phyloP scores from a whole-genome alignment of 73 alveolate genomes.

The Paraurostyla sp. region DNA sequence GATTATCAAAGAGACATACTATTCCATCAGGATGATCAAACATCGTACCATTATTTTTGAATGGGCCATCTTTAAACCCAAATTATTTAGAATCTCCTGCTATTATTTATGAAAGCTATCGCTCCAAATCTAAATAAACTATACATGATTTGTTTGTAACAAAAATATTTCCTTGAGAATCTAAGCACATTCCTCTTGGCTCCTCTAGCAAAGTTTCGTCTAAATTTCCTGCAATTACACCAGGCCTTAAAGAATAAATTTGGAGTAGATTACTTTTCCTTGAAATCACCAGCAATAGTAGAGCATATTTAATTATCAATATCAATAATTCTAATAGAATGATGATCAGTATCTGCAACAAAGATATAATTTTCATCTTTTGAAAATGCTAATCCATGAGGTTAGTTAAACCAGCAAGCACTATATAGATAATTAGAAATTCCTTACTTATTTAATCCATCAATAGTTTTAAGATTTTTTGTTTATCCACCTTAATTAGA shows the following conservation, averaged over 20 bases:
- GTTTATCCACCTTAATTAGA: not conserved
- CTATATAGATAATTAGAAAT: not conserved
- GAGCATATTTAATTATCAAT: slow-evolving; percentile 46
- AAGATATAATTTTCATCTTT: slow-evolving; percentile 56
- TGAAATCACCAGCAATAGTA: slow-evolving; percentile 50
- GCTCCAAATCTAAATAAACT: not conserved
- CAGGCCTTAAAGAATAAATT: no score
- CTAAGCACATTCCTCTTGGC: slow-evolving; percentile 60
- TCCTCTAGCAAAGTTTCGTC: slow-evolving; percentile 49
- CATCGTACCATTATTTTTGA: not conserved
- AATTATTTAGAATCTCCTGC: not conserved
- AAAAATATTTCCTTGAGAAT: slow-evolving; percentile 23
- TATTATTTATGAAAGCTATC: not conserved
- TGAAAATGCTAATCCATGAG: slow-evolving; percentile 60
- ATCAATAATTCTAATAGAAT: slow-evolving; percentile 50
- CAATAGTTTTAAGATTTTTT: not conserved
- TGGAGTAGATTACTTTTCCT: not conserved
- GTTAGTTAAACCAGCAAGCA: slow-evolving; percentile 47
- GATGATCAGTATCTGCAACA: slow-evolving; percentile 63
- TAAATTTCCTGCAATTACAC: not conserved
- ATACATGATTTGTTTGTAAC: slow-evolving; percentile 46
- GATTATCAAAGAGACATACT: not conserved
- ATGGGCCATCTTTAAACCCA: slow-evolving; percentile 52
- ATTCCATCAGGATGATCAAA: slow-evolving; percentile 72
- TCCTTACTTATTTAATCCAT: slow-evolving; percentile 54